Evolutionary conservation across 768 basidiomycete species (phyloP), one percentile per base, ranked within the genome.

Genomic region (Mycena metata): DNA sequence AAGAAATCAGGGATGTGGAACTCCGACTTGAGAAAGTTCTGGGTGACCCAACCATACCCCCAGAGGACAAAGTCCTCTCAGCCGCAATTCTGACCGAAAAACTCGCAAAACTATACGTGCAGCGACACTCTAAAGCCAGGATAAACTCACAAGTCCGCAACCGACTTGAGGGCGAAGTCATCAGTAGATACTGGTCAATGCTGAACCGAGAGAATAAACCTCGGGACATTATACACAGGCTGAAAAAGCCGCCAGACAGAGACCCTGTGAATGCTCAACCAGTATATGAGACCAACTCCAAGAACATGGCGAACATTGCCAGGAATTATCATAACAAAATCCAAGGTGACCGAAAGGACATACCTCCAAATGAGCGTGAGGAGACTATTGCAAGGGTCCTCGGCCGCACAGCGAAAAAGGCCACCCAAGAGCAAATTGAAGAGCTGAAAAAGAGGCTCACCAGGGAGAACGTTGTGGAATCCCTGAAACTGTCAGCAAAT

Each of bases 251-350:
- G n/a, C n/a, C n/a, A n/a, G n/a, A n/a, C n/a, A n/a, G n/a, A n/a
- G n/a, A n/a, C n/a, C n/a, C n/a, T n/a, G n/a, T n/a, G n/a, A n/a
- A n/a, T n/a, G n/a, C n/a, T n/a, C 6, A 12, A 21, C 7, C 36
- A 36, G 7, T 7, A 36, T 36, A 51, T 15, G 60, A 61, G 23
- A 51, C 47, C 0, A 19, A 61, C 49, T 61, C 60, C 2, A 0
- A 12, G 17, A 0, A 23, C 2, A 61, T 61, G 60, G 49, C 60
- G 5, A 50, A 10, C 0, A 60, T 60, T 12, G 60, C 60, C 1
- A 36, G 60, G 7, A 50, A 51, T 5, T 42, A 61, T 21, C 49
- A 61, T 39, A 61, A 61, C n/a, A 51, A 7, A 5, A 61, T 61
- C 35, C 60, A 61, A n/a, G n/a, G n/a, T n/a, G n/a, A n/a, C n/a